Evolutionary conservation across 2,329 filamentous ascomycete species (phyloP), one percentile per base, ranked within the genome.

Genomic region (Paecilomyces niveus): DNA sequence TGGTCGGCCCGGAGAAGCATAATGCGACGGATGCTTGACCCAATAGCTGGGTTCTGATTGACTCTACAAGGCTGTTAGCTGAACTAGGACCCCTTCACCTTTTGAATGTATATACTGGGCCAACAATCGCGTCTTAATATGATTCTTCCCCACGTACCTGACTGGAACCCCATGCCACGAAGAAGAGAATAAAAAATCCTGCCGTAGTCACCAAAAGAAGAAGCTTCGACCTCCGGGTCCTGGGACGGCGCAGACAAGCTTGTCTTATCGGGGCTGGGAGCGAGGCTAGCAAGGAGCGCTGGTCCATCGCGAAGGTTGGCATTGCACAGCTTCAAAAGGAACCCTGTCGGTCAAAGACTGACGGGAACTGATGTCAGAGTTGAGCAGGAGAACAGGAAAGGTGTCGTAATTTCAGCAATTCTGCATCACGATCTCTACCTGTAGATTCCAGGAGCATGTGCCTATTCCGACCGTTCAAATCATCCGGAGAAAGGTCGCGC

Each of bases 21-120:
- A 68, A 54, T 64, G 67, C 10, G 71, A 72, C 31, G 71, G 72
- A 55, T 70, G 72, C 49, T 68, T 64, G n/a, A 67, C 54, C 67
- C 68, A 73, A 60, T 69, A 71, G 56, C 72, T 64, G 21, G 68
- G 62, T 21, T 39, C 26, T 18, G 51, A 4, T 31, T 33, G 31
- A 10, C 18, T 58, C 56, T 64, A 60, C 55, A 59, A 58, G 53
- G 39, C 15, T 45, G n/a, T 45, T 18, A 45, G 39, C n/a, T 45
- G 15, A 18, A 18, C 39, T 8, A 45, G 3, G 9, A 18, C 15
- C 6, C n/a, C 39, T 18, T 18, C n/a, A 45, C 8, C 39, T 33
- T 15, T 15, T 10, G 32, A 15, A 11, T 15, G 10, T 33, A 33
- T 33, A 33, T 15, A 33, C 10, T 33, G 13, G 32, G 32, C 13